These are phyloP conservation scores for Globisporangium cederbergense DNA, from an alignment of 352 stramenopile genomes.

Conservation along the genomic window DNA sequence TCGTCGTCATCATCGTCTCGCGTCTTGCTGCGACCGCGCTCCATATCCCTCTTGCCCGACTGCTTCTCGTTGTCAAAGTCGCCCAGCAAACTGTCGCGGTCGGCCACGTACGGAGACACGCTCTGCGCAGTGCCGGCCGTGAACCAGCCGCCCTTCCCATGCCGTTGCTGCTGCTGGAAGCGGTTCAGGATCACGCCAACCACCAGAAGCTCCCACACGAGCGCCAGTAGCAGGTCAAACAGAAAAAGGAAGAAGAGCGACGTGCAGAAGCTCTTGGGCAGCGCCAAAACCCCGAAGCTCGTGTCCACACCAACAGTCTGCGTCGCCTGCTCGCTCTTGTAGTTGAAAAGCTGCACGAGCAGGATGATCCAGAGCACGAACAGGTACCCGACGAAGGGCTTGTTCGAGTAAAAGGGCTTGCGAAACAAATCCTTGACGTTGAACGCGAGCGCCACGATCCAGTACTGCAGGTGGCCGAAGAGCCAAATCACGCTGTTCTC, in stretches of 20 bases:
- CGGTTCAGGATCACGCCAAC: conserved; percentile 50
- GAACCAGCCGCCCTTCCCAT: conserved; percentile 20
- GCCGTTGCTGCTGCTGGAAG: conserved; percentile 41
- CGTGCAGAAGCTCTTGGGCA: conserved; percentile 50
- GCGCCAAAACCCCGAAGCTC: conserved; percentile 45
- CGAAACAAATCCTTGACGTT: conserved; percentile 65
- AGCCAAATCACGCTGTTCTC: conserved; percentile 79
- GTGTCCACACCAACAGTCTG: conserved; percentile 54
- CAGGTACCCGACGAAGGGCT: conserved; percentile 45
- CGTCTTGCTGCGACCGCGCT: conserved; percentile 12
- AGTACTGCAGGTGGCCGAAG: conserved; percentile 78
- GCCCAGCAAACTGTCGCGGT: conserved; percentile 46
- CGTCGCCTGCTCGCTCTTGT: conserved; percentile 48
- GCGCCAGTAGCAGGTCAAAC: conserved; percentile 49
- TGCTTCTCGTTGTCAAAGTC: conserved; percentile 9
- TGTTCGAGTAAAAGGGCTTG: conserved; percentile 55
- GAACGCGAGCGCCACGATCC: conserved; percentile 61
- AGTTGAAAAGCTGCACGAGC: conserved; percentile 59
- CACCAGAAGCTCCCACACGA: conserved; percentile 60
- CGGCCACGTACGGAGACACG: conserved; percentile 43
- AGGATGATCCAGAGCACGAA: conserved; percentile 53
- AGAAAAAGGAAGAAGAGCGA: conserved; percentile 71
- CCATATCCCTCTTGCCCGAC: conserved; percentile 6
- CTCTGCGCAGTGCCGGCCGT: conserved; percentile 19
- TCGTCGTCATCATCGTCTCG: conserved; percentile 31